phyloP scores from a whole-genome alignment of 129 eudicot species.

The Ambrosia trifida region DNA sequence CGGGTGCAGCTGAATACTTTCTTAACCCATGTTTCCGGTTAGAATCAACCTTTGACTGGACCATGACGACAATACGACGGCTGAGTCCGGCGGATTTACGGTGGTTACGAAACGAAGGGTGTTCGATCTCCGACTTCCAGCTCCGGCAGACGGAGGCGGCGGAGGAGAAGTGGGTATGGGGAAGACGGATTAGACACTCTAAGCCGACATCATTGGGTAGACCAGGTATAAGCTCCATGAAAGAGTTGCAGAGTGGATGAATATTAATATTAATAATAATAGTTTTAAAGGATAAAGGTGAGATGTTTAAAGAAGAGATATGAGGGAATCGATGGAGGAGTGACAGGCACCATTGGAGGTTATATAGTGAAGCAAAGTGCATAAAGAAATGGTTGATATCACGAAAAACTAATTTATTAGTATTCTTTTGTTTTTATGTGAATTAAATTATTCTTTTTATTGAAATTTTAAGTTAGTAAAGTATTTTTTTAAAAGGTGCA shows the following conservation, averaged over 20 bases:
- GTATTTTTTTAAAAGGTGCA: too few species aligned
- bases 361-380: background rate
- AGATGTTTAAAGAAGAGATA: background rate
- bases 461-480: too few species aligned
- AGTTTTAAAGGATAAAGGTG: background rate
- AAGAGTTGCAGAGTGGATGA: background rate
- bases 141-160: conserved; percentile 53
- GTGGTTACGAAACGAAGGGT: conserved; percentile 42
- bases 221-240: conserved; percentile 60
- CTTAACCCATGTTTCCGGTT: conserved; percentile 20
- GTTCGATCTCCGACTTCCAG: conserved; percentile 50
- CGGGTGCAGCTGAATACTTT: conserved; percentile 41
- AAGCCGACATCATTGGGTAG: conserved; percentile 58
- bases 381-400: background rate
- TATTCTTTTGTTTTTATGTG: background rate
- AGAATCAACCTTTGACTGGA: conserved; percentile 52
- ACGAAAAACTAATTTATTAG: too few species aligned
- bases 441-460: too few species aligned
- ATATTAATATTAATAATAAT: too few species aligned
- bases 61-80: conserved; percentile 52
- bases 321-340: background rate
- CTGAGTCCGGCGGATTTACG: conserved; percentile 47
- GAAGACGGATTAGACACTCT: conserved; percentile 55
- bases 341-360: conserved; percentile 3
- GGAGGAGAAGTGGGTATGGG: conserved; percentile 39